phyloP scores from a whole-genome alignment of 345 rosid species.

The Cochlearia excelsa region DNA sequence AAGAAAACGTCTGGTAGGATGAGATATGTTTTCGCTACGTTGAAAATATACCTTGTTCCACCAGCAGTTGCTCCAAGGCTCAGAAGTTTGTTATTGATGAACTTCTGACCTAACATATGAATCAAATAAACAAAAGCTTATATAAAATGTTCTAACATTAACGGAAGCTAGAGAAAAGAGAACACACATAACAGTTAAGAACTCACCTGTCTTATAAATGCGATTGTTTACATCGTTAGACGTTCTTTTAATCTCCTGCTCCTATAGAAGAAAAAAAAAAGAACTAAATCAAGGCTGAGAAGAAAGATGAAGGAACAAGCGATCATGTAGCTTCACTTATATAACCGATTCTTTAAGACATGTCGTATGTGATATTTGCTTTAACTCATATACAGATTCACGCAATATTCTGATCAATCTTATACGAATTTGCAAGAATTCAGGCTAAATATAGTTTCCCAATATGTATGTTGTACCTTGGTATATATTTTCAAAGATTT shows the following conservation, averaged over 20 bases:
- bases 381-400: background rate
- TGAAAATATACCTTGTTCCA: slow-evolving; percentile 45
- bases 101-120: slow-evolving; percentile 32
- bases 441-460: slow-evolving; percentile 6
- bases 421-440: slow-evolving; percentile 12
- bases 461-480: slow-evolving; percentile 37
- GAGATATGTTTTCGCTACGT: slow-evolving; percentile 3
- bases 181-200: slow-evolving; percentile 21
- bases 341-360: slow-evolving; percentile 3
- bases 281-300: slow-evolving; percentile 15
- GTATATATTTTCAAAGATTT: slow-evolving; percentile 41
- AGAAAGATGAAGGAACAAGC: slow-evolving; percentile 19
- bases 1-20: slow-evolving; percentile 2
- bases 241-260: slow-evolving; percentile 35
- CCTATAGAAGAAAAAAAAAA: slow-evolving; percentile 35
- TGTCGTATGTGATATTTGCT: slow-evolving; percentile 7
- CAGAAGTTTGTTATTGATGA: slow-evolving; percentile 38
- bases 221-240: slow-evolving; percentile 28
- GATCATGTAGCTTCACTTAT: background rate
- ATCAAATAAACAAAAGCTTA: slow-evolving; percentile 25
- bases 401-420: background rate
- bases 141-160: slow-evolving; percentile 31
- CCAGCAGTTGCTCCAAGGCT: slow-evolving; percentile 35
- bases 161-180: slow-evolving; percentile 20
- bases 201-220: slow-evolving; percentile 49